Evolutionary conservation across 2,329 filamentous ascomycete species (phyloP), one percentile per base, ranked within the genome.

Genomic region (Aspergillus glaucus): DNA sequence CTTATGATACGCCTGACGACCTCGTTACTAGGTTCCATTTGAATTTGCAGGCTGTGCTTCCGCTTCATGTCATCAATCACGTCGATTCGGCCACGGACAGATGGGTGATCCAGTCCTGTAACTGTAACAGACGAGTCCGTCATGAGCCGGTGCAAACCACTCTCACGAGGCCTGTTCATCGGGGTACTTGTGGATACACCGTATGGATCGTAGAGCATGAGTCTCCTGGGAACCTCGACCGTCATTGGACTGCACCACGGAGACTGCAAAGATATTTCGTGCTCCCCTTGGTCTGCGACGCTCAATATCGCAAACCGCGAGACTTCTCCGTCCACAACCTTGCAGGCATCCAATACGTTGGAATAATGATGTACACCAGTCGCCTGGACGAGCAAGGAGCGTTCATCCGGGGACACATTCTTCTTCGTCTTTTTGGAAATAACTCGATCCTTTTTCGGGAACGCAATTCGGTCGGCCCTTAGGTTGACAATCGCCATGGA

Each of bases 181-280:
- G 77, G 76, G 15, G 77, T 75, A 43, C 73, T 68, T 52, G 79
- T 80, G 46, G 81, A 80, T 34, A 87, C 70, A 49, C 76, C 79
- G 57, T 80, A 77, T 22, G 78, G 73, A 54, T 86, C 81, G 49
- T 83, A 77, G 19, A 82, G 65, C 50, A 77, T 76, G 17, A 89
- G 70, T 24, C 76, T 71, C 6, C 51, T 57, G 2, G 86, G 84
- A 2, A 89, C 68, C 0, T 77, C 72, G n/a, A 90, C 70, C 40
- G 81, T 82, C n/a, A 83, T 81, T 10, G 86, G 75, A 46, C 79
- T 78, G 49, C 84, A 84, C 87, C 87, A 91, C 0, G 86, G 86
- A 5, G 85, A 85, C 65, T 90, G 86, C 8, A 88, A 71, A 55
- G 84, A 87, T 14, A 92, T 68, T 59, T 86, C 81, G 43, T 81